Base-by-base conservation (phyloP, 1,139 yeast genomes). In the Candida sp. region DNA sequence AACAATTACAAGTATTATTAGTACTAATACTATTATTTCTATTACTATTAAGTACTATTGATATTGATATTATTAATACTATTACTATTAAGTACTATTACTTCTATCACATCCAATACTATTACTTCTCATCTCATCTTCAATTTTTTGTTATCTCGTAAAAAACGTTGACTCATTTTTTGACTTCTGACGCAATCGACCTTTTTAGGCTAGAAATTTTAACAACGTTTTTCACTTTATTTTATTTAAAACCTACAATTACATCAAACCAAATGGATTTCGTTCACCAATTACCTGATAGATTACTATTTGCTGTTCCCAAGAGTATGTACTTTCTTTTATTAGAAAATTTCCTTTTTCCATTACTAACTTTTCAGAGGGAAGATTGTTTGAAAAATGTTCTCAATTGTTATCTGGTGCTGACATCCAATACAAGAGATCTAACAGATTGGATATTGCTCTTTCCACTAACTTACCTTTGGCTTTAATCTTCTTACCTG, bases 261-360 rank as follows among this genome's bases (percentile, higher is more conserved):
- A 38, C 15, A 7, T 4, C 9, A 38, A 4, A 23, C 19, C 21
- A 30, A n/a, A 93, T 93, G 99, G 99, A 93, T 74, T 82, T 93
- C 70, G 99, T 93, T 39, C 87, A 88, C 69, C 97, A 90, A 76
- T 77, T 93, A 52, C 88, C 84, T 45, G 99, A 93, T 66, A 82
- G 97, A 61, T 79, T 93, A 51, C 75, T 93, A 45, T 91, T 93
- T 68, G 99, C 99, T 4, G 96, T 93, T 45, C 99, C 99, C 43
- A 93, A 93, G 68, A 91, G 88, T 83, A 72, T 48, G 87, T 78
- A n/a, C n/a, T n/a, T n/a, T n/a, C n/a, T n/a, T 21, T 39, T 33
- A 36, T 23, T 12, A 7, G 15, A 12, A 5, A 2, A 32, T 9
- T 9, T 32, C 3, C 7, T 15, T 34, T 34, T 34, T 34, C 6